Percentiles rank a stretch among this genome's conserved stretches.
phyloP scores from a whole-genome alignment of 208 protist genomes.

The Acanthamoeba castellanii region DNA sequence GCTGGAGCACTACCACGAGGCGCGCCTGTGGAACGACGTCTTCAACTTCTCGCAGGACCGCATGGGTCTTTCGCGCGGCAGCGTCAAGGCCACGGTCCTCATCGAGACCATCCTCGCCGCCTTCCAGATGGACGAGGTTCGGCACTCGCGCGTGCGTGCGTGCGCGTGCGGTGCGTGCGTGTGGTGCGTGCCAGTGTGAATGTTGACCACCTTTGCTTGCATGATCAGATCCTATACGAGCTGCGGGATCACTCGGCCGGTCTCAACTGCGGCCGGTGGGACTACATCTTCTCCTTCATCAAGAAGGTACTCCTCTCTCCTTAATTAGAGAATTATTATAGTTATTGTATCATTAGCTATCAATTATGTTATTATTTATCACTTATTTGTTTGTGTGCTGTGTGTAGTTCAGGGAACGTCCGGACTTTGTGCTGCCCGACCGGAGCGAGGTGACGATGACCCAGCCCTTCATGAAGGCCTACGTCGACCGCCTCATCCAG shows the following conservation, averaged over 20 bases:
- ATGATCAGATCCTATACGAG: slow-evolving; percentile 82
- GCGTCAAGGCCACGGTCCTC: slow-evolving; percentile 82
- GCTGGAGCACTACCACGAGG: slow-evolving; percentile 83
- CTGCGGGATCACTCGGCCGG: slow-evolving; percentile 86
- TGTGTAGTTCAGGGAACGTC: no score
- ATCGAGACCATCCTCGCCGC: slow-evolving; percentile 85
- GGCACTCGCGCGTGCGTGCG: neutral
- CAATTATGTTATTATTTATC: no score
- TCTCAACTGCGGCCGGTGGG: slow-evolving; percentile 90
- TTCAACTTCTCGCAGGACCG: slow-evolving; percentile 76
- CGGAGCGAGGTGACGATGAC: slow-evolving; percentile 86
- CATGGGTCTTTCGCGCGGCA: slow-evolving; percentile 78
- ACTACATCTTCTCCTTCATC: slow-evolving; percentile 90
- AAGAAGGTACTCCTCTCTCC: slow-evolving; percentile 79
- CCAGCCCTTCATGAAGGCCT: slow-evolving; percentile 86
- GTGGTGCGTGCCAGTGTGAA: neutral
- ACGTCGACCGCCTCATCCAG: slow-evolving; percentile 86
- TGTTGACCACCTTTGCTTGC: neutral
- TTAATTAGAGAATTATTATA: no score
- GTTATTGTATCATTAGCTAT: no score
- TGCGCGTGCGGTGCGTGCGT: neutral
- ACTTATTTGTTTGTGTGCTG: no score
- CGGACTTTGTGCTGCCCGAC: slow-evolving; percentile 79
- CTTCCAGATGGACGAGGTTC: slow-evolving; percentile 82
- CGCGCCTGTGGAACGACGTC: slow-evolving; percentile 84